Base-by-base conservation (phyloP, 768 basidiomycete species). In the Grammothele lineata region DNA sequence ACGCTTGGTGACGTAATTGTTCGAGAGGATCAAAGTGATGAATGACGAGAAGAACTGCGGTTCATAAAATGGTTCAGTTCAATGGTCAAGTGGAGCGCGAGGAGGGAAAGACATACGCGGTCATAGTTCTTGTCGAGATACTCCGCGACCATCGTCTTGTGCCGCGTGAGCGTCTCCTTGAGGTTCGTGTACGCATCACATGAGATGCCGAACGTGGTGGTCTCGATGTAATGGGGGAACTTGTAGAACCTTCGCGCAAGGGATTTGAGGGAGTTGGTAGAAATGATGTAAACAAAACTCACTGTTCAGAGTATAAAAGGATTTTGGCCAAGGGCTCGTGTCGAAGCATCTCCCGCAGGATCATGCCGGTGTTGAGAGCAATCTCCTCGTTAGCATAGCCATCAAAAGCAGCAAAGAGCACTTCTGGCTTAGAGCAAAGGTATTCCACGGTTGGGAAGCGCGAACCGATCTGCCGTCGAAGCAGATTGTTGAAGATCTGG, bases 1-100 rank as follows among this genome's bases (percentile, higher is more conserved):
- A 14, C 96, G 89, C 67, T 98, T 98, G n/a, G 96, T 99, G 47
- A 99, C 96, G 64, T 98, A 98, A 74, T 98, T 98, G 61, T 75
- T 78, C 17, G 95, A 98, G 32, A 92, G 75, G 54, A 98, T 87
- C 52, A 99, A 85, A 15, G 86, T 86, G 14, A 90, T 90, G 71
- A 93, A 98, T 43, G 92, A 92, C 24, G 81, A 78, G 75, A 99
- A 99, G 76, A 98, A 99, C 92, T 96, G 58, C 6, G 32, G 41
- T 23, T 15, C 27, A 34, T n/a, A 39, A 21, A 8, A 24, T 24
- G 50, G n/a, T n/a, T 26, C 12, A 35, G 26, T 23, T 37, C 12
- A 35, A 21, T 21, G 32, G 8, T 3, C 5, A 26, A 33, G 9
- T 17, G 6, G n/a, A n/a, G n/a, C n/a, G n/a, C 18, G 23, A 27